These are phyloP conservation scores for Chlorella vulgaris DNA, from an alignment of 139 green algal species.

Conservation along the genomic window DNA sequence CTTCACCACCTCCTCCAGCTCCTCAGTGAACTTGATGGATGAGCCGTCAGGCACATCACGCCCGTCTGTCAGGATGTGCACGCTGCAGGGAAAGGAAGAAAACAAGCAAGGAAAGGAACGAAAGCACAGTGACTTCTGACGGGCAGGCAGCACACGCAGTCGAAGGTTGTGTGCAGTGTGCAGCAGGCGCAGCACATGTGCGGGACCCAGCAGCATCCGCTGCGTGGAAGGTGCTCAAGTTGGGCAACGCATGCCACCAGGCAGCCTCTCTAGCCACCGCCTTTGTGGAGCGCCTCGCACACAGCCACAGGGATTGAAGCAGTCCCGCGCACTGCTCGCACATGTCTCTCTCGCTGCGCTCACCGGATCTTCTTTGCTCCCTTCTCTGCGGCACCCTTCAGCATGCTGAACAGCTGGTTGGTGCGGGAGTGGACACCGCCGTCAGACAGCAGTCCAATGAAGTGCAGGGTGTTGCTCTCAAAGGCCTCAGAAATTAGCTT, in stretches of 20 bases:
- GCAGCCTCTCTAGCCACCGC: background rate
- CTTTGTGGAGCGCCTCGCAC: too few relatives aligned
- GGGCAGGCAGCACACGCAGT: too few relatives aligned
- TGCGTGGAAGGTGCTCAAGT: too few relatives aligned
- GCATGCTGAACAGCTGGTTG: conserved; percentile 77
- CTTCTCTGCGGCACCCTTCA: conserved; percentile 74
- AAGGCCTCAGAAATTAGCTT: conserved; percentile 78
- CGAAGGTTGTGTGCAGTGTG: too few relatives aligned
- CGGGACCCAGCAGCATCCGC: too few relatives aligned
- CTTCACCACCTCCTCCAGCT: conserved; percentile 78
- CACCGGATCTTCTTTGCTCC: conserved; percentile 87
- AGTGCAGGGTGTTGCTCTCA: conserved; percentile 86
- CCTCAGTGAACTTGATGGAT: conserved; percentile 72
- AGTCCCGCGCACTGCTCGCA: too few relatives aligned
- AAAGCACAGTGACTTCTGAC: too few relatives aligned
- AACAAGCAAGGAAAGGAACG: too few relatives aligned
- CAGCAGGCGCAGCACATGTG: too few relatives aligned
- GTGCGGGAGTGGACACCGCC: conserved; percentile 86
- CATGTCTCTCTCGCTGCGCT: background rate
- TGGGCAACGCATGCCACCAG: too few relatives aligned
- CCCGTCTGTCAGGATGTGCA: conserved; percentile 94
- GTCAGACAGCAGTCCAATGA: conserved; percentile 94
- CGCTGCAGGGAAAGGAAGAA: background rate
- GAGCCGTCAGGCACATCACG: conserved; percentile 92
- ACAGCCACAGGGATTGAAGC: too few relatives aligned